A percentile compares a stretch with the other conserved stretches of the same genome.
Conservation (phyloP, 495 filamentous ascomycete genomes). For the Daldinia vernicosa region DNA sequence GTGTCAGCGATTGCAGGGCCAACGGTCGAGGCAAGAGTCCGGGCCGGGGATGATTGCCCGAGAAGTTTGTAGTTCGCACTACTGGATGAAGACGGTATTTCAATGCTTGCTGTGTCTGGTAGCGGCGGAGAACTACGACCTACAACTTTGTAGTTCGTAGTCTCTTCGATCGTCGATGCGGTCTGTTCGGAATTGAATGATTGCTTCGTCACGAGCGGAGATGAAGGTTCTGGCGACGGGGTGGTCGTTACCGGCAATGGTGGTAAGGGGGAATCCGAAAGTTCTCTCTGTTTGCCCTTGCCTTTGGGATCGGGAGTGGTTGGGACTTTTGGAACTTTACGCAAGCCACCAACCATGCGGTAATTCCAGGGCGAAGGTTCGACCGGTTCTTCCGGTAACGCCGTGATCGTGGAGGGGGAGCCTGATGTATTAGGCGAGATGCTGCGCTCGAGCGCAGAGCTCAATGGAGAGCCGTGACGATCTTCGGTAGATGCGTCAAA, state of each 20-base stretch:
- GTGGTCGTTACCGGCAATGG: slow-evolving; percentile 51
- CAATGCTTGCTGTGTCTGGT: slow-evolving; percentile 51
- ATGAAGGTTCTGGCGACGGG: slow-evolving; percentile 39
- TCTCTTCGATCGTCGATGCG: slow-evolving; percentile 58
- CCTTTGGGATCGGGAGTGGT: slow-evolving; percentile 59
- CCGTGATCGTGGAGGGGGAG: slow-evolving; percentile 48
- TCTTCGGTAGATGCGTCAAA: slow-evolving; percentile 58
- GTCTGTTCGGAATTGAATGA: slow-evolving; percentile 58
- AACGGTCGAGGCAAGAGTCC: slow-evolving; percentile 40
- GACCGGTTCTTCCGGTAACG: slow-evolving; percentile 54
- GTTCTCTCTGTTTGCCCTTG: slow-evolving; percentile 49
- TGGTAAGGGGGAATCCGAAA: slow-evolving; percentile 48
- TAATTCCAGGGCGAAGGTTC: slow-evolving; percentile 60
- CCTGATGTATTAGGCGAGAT: slow-evolving; percentile 46
- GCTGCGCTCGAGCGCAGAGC: slow-evolving; percentile 54
- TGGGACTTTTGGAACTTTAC: slow-evolving; percentile 62
- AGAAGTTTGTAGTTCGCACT: slow-evolving; percentile 54
- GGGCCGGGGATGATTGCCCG: slow-evolving; percentile 51
- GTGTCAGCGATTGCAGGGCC: slow-evolving; percentile 29
- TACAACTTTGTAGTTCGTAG: slow-evolving; percentile 64
- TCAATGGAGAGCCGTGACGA: slow-evolving; percentile 55
- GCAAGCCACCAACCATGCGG: slow-evolving; percentile 63
- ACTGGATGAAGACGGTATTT: slow-evolving; percentile 47
- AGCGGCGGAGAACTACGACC: slow-evolving; percentile 50
- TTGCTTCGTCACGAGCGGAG: slow-evolving; percentile 51